phyloP scores from a whole-genome alignment of 139 green algal species.

The Chlamydomonas sp. region DNA sequence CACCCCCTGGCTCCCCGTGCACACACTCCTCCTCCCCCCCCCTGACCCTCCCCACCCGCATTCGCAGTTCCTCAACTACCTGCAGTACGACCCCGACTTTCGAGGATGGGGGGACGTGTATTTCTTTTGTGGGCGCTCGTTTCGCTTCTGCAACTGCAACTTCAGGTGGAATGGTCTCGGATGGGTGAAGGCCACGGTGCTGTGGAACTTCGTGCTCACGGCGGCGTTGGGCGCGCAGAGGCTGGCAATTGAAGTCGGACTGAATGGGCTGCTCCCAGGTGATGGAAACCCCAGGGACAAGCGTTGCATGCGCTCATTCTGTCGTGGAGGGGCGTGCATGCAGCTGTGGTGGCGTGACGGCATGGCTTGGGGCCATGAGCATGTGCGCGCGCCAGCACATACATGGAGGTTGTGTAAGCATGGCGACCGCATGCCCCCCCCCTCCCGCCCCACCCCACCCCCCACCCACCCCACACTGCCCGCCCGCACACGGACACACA shows the following conservation, averaged over 20 bases:
- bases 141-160: slow-evolving; percentile 62
- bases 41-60: background rate
- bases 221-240: slow-evolving; percentile 53
- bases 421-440: background rate
- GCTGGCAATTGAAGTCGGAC: slow-evolving; percentile 44
- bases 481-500: background rate
- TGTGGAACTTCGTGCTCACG: slow-evolving; percentile 68
- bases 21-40: background rate
- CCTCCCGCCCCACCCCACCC: background rate
- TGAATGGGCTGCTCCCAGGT: slow-evolving; percentile 68
- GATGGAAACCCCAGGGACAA: too few relatives aligned
- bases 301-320: too few relatives aligned
- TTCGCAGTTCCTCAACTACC: background rate
- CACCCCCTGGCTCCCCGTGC: background rate
- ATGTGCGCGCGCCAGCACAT: background rate
- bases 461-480: background rate
- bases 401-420: background rate
- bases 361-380: too few relatives aligned
- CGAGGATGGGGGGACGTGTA: slow-evolving; percentile 58
- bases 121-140: slow-evolving; percentile 64
- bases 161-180: slow-evolving; percentile 64
- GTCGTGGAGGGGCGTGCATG: too few relatives aligned
- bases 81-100: background rate
- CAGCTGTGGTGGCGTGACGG: too few relatives aligned
- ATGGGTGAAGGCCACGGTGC: slow-evolving; percentile 56